A percentile compares a stretch with the other conserved stretches of the same genome.
Conservation (phyloP, 345 rosid species). For the Trapa bicornis region DNA sequence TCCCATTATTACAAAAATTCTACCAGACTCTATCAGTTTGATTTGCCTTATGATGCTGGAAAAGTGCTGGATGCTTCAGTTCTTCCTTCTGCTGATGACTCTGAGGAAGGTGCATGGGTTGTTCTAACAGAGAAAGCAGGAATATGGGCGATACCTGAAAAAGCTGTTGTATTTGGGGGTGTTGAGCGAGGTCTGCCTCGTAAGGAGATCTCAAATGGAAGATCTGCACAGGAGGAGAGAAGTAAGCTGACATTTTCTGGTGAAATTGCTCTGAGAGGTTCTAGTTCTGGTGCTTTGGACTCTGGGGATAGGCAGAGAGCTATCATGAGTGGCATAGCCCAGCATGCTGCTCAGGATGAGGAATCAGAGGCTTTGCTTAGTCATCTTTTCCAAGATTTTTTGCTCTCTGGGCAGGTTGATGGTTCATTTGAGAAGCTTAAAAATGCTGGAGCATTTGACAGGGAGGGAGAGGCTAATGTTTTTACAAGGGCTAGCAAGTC, state of each 20-base stretch:
- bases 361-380: constrained; percentile 85
- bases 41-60: constrained; percentile 89
- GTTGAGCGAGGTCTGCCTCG: constrained; percentile 83
- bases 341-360: constrained; percentile 62
- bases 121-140: constrained; percentile 89
- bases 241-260: constrained; percentile 32
- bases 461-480: constrained; percentile 75
- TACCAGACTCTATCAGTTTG: constrained; percentile 77
- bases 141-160: constrained; percentile 96
- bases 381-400: constrained; percentile 68
- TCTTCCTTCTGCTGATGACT: constrained; percentile 59
- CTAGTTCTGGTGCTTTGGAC: constrained; percentile 45
- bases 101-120: constrained; percentile 85
- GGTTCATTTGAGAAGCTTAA: constrained; percentile 53
- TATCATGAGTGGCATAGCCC: constrained; percentile 37
- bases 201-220: constrained; percentile 76
- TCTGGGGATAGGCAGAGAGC: constrained; percentile 45
- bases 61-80: constrained; percentile 92
- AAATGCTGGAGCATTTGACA: constrained; percentile 76
- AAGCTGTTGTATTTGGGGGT: constrained; percentile 74
- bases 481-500: constrained; percentile 75
- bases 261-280: constrained; percentile 52
- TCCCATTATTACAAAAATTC: constrained; percentile 55
- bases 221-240: constrained; percentile 55
- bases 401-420: constrained; percentile 52